Evolutionary conservation across 257 asterid genomes (phyloP), one percentile per base, ranked within the genome.

Genomic region (Salvia rosmarinus): DNA sequence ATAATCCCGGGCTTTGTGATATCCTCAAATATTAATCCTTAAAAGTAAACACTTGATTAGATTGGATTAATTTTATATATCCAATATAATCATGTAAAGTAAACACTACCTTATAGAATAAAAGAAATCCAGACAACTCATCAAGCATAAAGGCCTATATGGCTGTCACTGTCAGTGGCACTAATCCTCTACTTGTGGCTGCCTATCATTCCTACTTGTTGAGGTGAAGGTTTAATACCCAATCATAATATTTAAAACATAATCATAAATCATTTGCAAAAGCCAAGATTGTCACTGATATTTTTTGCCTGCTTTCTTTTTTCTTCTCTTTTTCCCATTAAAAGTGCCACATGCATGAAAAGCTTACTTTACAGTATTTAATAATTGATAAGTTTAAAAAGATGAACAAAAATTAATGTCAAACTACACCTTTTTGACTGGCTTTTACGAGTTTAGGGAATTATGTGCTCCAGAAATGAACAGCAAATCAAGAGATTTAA

Each of bases 271-370:
- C 20, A 28, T 63, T 47, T 73, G 68, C 63, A 56, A 52, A 68
- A 71, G 50, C 72, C 67, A 70, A 58, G 49, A 40, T 59, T 69
- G 35, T 70, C 64, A 16, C 21, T 51, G 9, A 30, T 39, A 51
- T 66, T 47, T 50, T 64, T 23, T 34, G 16, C 47, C 64, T 74
- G 62, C 16, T 35, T 37, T 34, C 1, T 8, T 20, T 17, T 62
- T 11, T 0, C 4, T 1, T n/a, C 1, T 9, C 1, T 4, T 68
- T 63, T 64, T 4, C 2, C 23, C 51, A 28, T 43, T 32, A 65
- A 70, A 69, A 68, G 77, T 44, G 19, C 32, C 84, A 81, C 82
- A 74, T 74, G 85, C 85, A 75, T 67, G 78, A 30, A 78, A 78
- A 78, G 78, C 30, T 44, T 55, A 64, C 76, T 65, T 61, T 70